Base-by-base conservation (phyloP, 805 yeast species). In the Spathaspora hagerdaliae region DNA sequence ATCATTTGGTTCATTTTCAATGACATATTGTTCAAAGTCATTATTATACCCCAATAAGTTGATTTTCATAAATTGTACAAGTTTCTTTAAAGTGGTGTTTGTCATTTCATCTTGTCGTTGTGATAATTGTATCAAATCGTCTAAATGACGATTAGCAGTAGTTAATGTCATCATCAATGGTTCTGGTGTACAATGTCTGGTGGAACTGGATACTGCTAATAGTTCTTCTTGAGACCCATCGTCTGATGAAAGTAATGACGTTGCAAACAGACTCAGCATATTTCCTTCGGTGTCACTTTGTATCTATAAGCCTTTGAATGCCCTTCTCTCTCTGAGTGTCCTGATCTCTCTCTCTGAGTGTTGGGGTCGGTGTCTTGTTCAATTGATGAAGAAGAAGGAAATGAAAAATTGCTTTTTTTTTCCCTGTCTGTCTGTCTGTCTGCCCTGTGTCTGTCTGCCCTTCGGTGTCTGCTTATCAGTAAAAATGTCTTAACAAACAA, bases 1-100 rank as follows among this genome's bases (percentile, higher is more conserved):
- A 57, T 79, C 84, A 57, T 73, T 79, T 8, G 83, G 80, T 51
- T 78, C 80, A 15, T 67, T 43, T 3, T 56, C 50, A 14, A 70
- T 36, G 1, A 79, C 69, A 42, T 56, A 60, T 45, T 63, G 53
- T 45, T 79, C 84, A 46, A 79, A 74, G 12, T 61, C 41, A 46
- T 70, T 69, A 7, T 39, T 44, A 12, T 51, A 42, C 2, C 61
- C 53, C 11, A 59, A 45, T 10, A 66, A 9, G 4, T 53, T 57
- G 7, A 61, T 50, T 44, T 56, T 60, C 27, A 59, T 12, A 43
- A 61, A 69, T 48, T 64, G 61, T 42, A 50, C 47, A n/a, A 60
- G 35, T 44, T 63, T 67, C 34, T 51, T 49, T 27, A 41, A 38
- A 9, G 48, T 36, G 7, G 65, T 52, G 36, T 43, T 40, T 11